phyloP scores from a whole-genome alignment of 306 rosid species.

The Fragaria nilgerrensis region DNA sequence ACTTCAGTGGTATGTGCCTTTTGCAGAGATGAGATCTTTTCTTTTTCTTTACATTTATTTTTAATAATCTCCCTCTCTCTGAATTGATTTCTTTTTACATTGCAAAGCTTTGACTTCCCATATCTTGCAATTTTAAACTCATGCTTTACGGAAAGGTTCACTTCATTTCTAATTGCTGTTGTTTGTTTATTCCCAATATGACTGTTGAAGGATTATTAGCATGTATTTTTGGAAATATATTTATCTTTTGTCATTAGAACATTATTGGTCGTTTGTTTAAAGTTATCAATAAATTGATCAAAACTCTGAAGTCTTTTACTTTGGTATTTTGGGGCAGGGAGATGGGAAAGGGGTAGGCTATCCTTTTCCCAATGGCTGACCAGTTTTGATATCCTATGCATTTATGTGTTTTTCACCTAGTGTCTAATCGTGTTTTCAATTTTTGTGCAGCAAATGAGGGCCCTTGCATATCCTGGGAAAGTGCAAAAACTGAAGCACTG shows the following conservation, averaged over 20 bases:
- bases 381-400: background rate
- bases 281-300: background rate
- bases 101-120: background rate
- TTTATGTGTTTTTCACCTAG: constrained; percentile 5
- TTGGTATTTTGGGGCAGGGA: background rate
- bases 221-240: background rate
- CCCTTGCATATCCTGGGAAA: constrained; percentile 54
- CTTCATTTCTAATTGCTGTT: background rate
- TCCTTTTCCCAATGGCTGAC: background rate
- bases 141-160: background rate
- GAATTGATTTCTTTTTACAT: background rate
- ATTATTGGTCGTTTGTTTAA: background rate
- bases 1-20: constrained; percentile 45
- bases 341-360: background rate
- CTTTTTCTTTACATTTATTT: background rate
- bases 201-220: background rate
- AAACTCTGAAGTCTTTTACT: background rate
- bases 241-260: background rate
- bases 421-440: constrained; percentile 15
- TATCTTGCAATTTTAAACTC: background rate
- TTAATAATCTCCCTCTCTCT: background rate
- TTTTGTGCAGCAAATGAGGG: constrained; percentile 45
- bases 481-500: constrained; percentile 59
- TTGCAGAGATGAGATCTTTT: background rate
- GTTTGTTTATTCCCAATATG: background rate